phyloP scores from a whole-genome alignment of 768 basidiomycete genomes.

The Lactifluus volemus region DNA sequence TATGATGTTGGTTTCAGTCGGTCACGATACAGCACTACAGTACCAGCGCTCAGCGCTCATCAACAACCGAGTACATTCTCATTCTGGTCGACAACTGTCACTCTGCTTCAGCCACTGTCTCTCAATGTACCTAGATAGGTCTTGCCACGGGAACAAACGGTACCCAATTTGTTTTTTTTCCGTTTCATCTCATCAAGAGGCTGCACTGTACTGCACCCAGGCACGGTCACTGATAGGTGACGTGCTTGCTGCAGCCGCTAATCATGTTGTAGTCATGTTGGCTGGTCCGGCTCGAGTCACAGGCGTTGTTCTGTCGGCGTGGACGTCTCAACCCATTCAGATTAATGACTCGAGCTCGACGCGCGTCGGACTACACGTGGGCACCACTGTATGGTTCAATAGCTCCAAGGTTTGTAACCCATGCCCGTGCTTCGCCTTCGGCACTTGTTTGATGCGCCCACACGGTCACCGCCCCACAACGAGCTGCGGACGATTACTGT shows the following conservation, averaged over 20 bases:
- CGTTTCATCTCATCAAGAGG: background rate
- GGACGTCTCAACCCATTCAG: background rate
- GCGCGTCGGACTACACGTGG: no score
- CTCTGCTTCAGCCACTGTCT: background rate
- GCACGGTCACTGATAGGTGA: background rate
- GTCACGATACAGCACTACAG: no score
- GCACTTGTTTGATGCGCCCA: background rate
- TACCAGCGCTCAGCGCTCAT: no score
- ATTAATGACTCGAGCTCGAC: no score
- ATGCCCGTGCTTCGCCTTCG: background rate
- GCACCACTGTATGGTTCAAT: no score
- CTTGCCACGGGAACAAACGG: background rate
- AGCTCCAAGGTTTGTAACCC: no score
- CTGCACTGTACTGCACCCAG: background rate
- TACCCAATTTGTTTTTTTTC: background rate
- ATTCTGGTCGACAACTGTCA: background rate
- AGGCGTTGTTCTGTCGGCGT: background rate
- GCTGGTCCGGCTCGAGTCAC: background rate
- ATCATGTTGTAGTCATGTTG: background rate
- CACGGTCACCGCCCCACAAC: background rate
- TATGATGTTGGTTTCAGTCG: no score
- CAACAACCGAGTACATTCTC: background rate
- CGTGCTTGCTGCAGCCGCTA: background rate
- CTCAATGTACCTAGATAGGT: background rate
- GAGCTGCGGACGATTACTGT: background rate